These are phyloP conservation scores for Phaeosphaeria sp. DNA, from an alignment of 2,329 filamentous ascomycete genomes.

Conservation along the genomic window DNA sequence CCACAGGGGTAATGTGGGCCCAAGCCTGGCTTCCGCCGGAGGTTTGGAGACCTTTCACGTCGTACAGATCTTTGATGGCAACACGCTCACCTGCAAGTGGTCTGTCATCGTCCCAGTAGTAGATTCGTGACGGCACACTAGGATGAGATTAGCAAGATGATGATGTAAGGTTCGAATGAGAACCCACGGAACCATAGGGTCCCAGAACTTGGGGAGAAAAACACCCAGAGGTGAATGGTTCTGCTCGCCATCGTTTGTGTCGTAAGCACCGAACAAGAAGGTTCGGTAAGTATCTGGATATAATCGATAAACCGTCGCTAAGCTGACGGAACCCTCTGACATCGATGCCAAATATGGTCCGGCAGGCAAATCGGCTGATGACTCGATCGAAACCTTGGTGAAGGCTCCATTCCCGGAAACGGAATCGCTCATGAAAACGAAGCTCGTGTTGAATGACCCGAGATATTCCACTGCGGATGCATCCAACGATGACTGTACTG, in stretches of 20 bases:
- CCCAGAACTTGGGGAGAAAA: slow-evolving; percentile 35
- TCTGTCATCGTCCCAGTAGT: slow-evolving; percentile 42
- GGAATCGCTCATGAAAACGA: slow-evolving; percentile 19
- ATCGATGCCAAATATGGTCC: slow-evolving; percentile 38
- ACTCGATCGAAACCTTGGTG: slow-evolving; percentile 2
- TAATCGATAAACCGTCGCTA: slow-evolving; percentile 37
- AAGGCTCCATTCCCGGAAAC: slow-evolving; percentile 11
- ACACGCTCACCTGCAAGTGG: slow-evolving; percentile 37
- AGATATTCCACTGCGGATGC: slow-evolving; percentile 27
- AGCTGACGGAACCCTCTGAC: slow-evolving; percentile 14
- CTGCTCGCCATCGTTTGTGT: slow-evolving; percentile 27
- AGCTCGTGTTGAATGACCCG: slow-evolving; percentile 18
- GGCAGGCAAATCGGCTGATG: slow-evolving; percentile 21
- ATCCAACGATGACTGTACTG: slow-evolving; percentile 26
- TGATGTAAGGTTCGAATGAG: neutral
- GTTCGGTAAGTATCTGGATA: slow-evolving; percentile 39
- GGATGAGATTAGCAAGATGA: neutral
- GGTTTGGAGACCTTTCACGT: slow-evolving; percentile 34
- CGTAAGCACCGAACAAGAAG: slow-evolving; percentile 41
- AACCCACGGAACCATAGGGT: slow-evolving; percentile 38
- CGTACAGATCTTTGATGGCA: slow-evolving; percentile 35
- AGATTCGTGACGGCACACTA: slow-evolving; percentile 50
- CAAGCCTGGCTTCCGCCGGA: slow-evolving; percentile 33
- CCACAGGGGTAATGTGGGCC: slow-evolving; percentile 23
- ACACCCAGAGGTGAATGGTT: slow-evolving; percentile 31